Evolutionary conservation across 495 filamentous ascomycete species (phyloP).

Genomic region (Rhypophila decipiens): DNA sequence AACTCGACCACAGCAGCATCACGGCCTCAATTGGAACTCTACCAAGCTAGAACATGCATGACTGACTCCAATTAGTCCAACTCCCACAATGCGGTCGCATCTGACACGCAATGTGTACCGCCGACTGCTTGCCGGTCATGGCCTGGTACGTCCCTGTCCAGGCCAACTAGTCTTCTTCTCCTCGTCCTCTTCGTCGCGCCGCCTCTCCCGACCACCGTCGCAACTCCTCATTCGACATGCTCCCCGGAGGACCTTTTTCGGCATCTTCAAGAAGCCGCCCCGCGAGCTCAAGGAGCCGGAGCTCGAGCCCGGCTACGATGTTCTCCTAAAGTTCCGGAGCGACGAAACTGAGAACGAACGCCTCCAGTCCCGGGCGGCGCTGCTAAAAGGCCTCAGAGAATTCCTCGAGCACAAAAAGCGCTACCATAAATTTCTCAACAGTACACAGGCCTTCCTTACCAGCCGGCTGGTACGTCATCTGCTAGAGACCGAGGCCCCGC

Average conservation of each 20-base stretch:
- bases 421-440: conserved; percentile 47
- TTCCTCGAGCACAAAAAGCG: conserved; percentile 56
- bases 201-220: conserved; percentile 19
- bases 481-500: conserved; percentile 32
- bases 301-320: conserved; percentile 54
- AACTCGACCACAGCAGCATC: neutral
- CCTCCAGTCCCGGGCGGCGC: conserved; percentile 50
- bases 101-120: conserved; percentile 69
- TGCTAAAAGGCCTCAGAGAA: conserved; percentile 55
- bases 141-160: conserved; percentile 36
- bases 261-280: conserved; percentile 50
- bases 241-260: conserved; percentile 49
- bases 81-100: conserved; percentile 69
- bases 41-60: conserved; percentile 19
- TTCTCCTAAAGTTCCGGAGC: conserved; percentile 45
- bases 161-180: conserved; percentile 5
- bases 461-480: conserved; percentile 55
- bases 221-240: conserved; percentile 19
- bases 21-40: conserved; percentile 14
- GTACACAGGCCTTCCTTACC: conserved; percentile 57
- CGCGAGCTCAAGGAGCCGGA: conserved; percentile 47
- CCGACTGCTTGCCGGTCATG: conserved; percentile 60
- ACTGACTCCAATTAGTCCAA: conserved; percentile 17
- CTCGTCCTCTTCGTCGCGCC: conserved; percentile 8
- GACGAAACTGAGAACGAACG: conserved; percentile 43